phyloP scores from a whole-genome alignment of 1,284 basidiomycete genomes.

The Ceratobasidium sp. region DNA sequence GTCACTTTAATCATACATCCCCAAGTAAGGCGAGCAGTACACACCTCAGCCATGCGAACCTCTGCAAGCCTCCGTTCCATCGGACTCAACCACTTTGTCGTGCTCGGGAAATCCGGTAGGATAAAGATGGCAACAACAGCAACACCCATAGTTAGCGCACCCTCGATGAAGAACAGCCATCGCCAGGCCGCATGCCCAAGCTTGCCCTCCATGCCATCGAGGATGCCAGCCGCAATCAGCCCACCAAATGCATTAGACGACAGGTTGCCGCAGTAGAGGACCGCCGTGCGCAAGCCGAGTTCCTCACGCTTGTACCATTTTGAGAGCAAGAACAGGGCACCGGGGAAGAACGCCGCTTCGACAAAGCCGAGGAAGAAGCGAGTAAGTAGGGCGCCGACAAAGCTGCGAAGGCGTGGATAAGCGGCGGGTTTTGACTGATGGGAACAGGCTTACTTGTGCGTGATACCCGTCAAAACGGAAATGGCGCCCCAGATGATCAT shows the following conservation, averaged over 20 bases:
- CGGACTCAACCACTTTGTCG: slow-evolving; percentile 63
- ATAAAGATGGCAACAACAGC: slow-evolving; percentile 71
- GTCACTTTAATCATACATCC: slow-evolving; percentile 49
- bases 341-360: slow-evolving; percentile 81
- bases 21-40: slow-evolving; percentile 42
- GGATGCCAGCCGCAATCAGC: slow-evolving; percentile 76
- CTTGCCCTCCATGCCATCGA: slow-evolving; percentile 74
- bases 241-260: slow-evolving; percentile 86
- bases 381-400: slow-evolving; percentile 70
- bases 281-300: slow-evolving; percentile 70
- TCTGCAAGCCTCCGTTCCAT: slow-evolving; percentile 74
- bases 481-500: slow-evolving; percentile 78
- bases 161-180: slow-evolving; percentile 80
- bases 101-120: slow-evolving; percentile 79
- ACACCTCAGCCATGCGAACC: slow-evolving; percentile 77
- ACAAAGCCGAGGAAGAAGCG: slow-evolving; percentile 76
- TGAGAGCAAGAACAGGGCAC: slow-evolving; percentile 69
- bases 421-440: slow-evolving; percentile 50
- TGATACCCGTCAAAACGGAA: slow-evolving; percentile 70
- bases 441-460: slow-evolving; percentile 60
- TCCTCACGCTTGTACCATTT: slow-evolving; percentile 78
- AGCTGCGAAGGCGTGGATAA: slow-evolving; percentile 59
- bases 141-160: slow-evolving; percentile 71
- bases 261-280: slow-evolving; percentile 64
- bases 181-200: slow-evolving; percentile 78